Evolutionary conservation across 768 basidiomycete species (phyloP), one percentile per base, ranked within the genome.

Genomic region (Pholiota conissans): DNA sequence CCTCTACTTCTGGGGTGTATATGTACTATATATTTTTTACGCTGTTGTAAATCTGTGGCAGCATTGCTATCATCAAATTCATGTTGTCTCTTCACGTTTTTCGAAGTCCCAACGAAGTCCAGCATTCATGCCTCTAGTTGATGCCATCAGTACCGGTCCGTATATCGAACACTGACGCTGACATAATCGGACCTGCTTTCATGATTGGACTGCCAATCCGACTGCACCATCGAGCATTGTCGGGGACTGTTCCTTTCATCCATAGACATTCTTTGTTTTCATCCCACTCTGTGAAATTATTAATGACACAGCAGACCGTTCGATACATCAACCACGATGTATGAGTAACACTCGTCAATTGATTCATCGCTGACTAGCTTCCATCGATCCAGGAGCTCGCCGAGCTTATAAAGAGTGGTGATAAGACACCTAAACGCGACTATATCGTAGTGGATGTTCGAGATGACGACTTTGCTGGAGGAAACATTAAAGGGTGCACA

Each of bases 361-460:
- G 29, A 27, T 60, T 16, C 24, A 30, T 34, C 51, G 45, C 51
- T 48, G 59, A 49, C n/a, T 45, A 11, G 13, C 24, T 20, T 35
- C n/a, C 56, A 28, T 20, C 14, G n/a, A 55, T 49, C 20, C 58
- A 93, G 91, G 84, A 89, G 67, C 83, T 93, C 47, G 86, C 85
- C 18, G 71, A 73, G 28, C 69, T 91, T 58, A 85, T 93, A 62
- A 91, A 87, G 71, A 84, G 81, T 66, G n/a, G n/a, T n/a, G 66
- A 60, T 55, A 85, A 85, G 64, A 72, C 75, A 29, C 73, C 83
- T 7, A 72, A 76, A 64, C 82, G 84, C 67, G 90, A 93, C 67
- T 93, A 86, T 67, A 69, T 87, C 28, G 79, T 94, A 42, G 81
- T 94, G 37, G 92, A 94, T 69, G 92, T 94, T 29, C 86, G 92